Evolutionary conservation across 2,329 filamentous ascomycete genomes (phyloP).

Genomic region (Pyrenophora seminiperda): DNA sequence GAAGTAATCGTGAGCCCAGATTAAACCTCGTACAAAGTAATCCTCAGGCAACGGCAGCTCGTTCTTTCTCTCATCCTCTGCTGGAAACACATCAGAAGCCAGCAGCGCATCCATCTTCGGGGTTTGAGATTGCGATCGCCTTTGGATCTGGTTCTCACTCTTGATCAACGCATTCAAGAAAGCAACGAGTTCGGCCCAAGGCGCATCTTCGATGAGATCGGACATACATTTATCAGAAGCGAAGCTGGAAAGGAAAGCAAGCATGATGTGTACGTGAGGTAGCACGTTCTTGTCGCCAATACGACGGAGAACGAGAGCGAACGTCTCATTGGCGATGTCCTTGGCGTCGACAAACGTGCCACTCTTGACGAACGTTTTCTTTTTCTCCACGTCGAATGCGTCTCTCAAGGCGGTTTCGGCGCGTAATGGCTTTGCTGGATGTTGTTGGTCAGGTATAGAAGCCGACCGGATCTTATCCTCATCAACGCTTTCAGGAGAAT

Average conservation of each 20-base stretch:
- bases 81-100: constrained; percentile 53
- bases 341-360: neutral
- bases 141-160: no score
- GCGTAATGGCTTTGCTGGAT: neutral
- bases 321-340: constrained; percentile 46
- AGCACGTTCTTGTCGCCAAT: constrained; percentile 64
- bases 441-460: neutral
- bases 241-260: constrained; percentile 64
- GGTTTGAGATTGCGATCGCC: no score
- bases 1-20: constrained; percentile 67
- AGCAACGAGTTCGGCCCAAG: constrained; percentile 59
- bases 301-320: constrained; percentile 57
- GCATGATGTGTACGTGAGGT: constrained; percentile 65
- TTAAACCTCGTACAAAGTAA: constrained; percentile 66
- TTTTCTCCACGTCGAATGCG: neutral
- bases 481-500: no score
- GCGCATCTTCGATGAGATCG: constrained; percentile 47
- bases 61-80: constrained; percentile 41
- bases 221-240: constrained; percentile 39
- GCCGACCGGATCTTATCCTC: no score
- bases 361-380: neutral
- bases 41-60: constrained; percentile 70
- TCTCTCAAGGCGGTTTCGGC: no score
- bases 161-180: constrained; percentile 61
- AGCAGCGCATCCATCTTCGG: constrained; percentile 38